Conservation (phyloP, 2,329 filamentous ascomycete species). For the Gnomoniopsis sp. region DNA sequence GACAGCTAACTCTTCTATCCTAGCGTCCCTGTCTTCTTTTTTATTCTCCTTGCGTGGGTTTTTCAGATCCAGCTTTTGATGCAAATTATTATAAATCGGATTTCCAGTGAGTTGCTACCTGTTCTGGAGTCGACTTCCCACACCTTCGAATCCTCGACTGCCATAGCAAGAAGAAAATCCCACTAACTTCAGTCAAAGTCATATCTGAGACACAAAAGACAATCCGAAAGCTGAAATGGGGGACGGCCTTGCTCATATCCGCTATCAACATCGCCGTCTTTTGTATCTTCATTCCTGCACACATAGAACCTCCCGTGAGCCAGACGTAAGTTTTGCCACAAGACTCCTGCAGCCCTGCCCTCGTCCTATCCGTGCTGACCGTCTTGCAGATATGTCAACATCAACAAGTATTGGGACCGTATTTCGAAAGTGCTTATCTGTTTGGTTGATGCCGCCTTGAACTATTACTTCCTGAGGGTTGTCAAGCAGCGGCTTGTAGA, state of each 20-base stretch:
- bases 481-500: constrained; percentile 44
- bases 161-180: background rate
- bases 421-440: constrained; percentile 50
- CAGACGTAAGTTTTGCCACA: constrained; percentile 18
- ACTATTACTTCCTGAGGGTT: constrained; percentile 47
- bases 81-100: constrained; percentile 55
- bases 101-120: constrained; percentile 28
- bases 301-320: constrained; percentile 32
- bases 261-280: constrained; percentile 45
- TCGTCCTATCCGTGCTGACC: background rate
- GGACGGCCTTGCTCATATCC: constrained; percentile 40
- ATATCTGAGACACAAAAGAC: constrained; percentile 39
- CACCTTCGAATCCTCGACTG: background rate
- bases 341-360: too few relatives aligned
- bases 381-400: constrained; percentile 22
- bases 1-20: background rate
- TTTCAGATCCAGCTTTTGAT: constrained; percentile 48
- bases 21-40: constrained; percentile 24
- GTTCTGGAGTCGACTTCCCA: background rate
- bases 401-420: constrained; percentile 52
- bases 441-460: constrained; percentile 47
- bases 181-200: constrained; percentile 21
- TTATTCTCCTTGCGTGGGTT: constrained; percentile 38
- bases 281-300: constrained; percentile 41
- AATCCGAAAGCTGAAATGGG: constrained; percentile 42